Conservation (phyloP, 1,284 basidiomycete genomes). For the Cutaneotrichosporon sp. region DNA sequence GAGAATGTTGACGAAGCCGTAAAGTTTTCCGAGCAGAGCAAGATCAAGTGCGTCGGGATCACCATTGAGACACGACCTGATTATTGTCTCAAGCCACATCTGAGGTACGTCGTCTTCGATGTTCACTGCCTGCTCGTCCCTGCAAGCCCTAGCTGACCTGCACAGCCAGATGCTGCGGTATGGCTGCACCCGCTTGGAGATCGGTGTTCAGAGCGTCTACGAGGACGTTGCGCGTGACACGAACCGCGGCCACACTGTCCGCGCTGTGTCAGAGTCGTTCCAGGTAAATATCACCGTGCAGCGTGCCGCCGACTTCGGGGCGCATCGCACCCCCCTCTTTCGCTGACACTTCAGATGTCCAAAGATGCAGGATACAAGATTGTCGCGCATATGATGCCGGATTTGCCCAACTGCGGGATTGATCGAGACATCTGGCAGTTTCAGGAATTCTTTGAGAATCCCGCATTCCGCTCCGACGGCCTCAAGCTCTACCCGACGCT, state of each 20-base stretch:
- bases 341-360: too few species aligned
- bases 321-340: too few species aligned
- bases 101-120: slow-evolving; percentile 51
- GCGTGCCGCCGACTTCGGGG: too few species aligned
- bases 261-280: slow-evolving; percentile 94
- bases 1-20: slow-evolving; percentile 97
- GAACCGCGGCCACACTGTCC: slow-evolving; percentile 96
- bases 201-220: slow-evolving; percentile 98
- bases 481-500: slow-evolving; percentile 98
- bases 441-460: slow-evolving; percentile 92
- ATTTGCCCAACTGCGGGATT: slow-evolving; percentile 93
- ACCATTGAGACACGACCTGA: slow-evolving; percentile 99
- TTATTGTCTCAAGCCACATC: slow-evolving; percentile 94
- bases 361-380: slow-evolving; percentile 99
- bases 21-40: slow-evolving; percentile 90
- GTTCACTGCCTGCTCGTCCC: too few species aligned
- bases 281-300: too few species aligned
- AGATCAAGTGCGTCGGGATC: slow-evolving; percentile 98
- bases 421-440: slow-evolving; percentile 98
- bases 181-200: slow-evolving; percentile 95
- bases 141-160: neutral
- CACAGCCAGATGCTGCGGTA: slow-evolving; percentile 97
- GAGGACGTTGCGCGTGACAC: slow-evolving; percentile 98
- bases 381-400: slow-evolving; percentile 97
- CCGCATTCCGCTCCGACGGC: slow-evolving; percentile 93